Percentiles rank a stretch among this genome's conserved stretches.
Conservation (phyloP, 345 rosid species). For the Sisymbrium altissimum region DNA sequence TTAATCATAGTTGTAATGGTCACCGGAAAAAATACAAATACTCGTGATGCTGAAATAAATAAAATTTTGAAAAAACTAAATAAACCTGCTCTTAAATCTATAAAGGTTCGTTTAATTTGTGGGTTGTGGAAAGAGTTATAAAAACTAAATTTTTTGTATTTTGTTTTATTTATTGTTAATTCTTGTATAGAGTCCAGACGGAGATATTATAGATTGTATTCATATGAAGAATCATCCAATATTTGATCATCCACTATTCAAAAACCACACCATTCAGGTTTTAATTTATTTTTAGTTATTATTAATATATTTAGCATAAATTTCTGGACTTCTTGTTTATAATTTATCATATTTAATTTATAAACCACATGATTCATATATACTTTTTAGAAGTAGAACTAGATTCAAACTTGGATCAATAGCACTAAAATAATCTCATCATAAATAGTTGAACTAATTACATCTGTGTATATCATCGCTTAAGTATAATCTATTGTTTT, state of each 20-base stretch:
- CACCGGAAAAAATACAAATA: background rate
- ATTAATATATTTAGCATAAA: background rate
- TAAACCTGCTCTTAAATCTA: background rate
- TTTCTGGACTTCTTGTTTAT: background rate
- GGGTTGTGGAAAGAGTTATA: background rate
- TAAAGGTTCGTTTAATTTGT: background rate
- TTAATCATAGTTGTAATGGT: background rate
- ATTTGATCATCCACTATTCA: constrained; percentile 6
- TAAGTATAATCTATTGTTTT: background rate
- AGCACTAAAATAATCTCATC: background rate
- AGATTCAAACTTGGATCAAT: background rate
- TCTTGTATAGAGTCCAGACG: constrained; percentile 10
- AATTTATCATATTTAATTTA: background rate
- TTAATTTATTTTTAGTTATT: background rate
- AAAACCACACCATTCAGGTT: constrained; percentile 16
- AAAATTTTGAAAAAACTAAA: background rate
- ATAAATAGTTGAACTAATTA: background rate
- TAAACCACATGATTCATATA: background rate
- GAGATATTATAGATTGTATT: constrained; percentile 18
- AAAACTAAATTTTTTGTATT: too few relatives aligned
- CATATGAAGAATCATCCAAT: constrained; percentile 13
- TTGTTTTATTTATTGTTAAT: background rate
- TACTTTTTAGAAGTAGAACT: background rate
- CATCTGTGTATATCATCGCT: background rate
- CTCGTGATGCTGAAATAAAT: background rate